A percentile compares a stretch with the other conserved stretches of the same genome.
These are phyloP conservation scores for Talaromyces adpressus DNA, from an alignment of 495 filamentous ascomycete species.

Conservation along the genomic window DNA sequence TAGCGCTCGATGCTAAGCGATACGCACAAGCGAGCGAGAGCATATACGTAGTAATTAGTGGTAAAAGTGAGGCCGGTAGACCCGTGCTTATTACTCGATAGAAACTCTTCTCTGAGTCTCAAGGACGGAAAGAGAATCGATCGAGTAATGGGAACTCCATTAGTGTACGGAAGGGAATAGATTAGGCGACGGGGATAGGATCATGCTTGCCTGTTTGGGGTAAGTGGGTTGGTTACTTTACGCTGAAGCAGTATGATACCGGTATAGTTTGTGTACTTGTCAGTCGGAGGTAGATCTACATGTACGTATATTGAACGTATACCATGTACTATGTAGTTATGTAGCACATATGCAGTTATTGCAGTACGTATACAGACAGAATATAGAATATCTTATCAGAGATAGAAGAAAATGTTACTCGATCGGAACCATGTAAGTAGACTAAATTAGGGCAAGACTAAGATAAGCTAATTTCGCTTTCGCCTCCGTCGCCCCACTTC, in stretches of 20 bases:
- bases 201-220: conserved; percentile 7
- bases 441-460: not conserved
- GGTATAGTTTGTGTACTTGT: too few species aligned
- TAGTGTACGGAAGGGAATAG: not conserved
- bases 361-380: not conserved
- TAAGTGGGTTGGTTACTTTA: not conserved
- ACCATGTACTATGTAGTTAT: too few species aligned
- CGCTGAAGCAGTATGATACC: not conserved
- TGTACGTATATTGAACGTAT: not conserved
- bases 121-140: not conserved
- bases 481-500: not conserved
- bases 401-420: not conserved
- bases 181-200: not conserved
- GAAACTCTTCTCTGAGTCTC: not conserved
- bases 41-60: too few species aligned
- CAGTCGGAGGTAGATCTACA: not conserved
- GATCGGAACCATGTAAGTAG: not conserved
- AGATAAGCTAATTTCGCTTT: not conserved
- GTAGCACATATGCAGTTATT: not conserved
- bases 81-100: conserved; percentile 6
- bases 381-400: not conserved
- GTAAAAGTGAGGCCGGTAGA: not conserved
- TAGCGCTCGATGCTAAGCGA: too few species aligned
- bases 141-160: conserved; percentile 4
- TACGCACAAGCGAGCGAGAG: too few species aligned